A percentile compares a stretch with the other conserved stretches of the same genome.
Evolutionary conservation across 306 rosid species (phyloP).

Genomic region (Arachis stenosperma): DNA sequence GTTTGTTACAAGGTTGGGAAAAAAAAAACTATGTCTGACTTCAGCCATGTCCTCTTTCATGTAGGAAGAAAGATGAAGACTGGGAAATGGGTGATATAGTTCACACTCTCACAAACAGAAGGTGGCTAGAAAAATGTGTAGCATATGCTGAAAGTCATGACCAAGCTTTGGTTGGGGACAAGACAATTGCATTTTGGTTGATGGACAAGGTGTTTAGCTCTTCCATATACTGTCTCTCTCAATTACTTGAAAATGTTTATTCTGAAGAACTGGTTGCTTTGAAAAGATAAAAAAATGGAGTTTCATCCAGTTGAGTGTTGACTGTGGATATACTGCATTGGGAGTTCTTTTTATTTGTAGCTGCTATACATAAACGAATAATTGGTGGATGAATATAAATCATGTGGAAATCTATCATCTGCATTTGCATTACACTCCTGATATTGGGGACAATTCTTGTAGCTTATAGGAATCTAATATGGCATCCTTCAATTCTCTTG

Average conservation of each 20-base stretch:
- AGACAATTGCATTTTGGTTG: constrained; percentile 98
- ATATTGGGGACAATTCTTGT: constrained; percentile 29
- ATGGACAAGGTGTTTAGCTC: constrained; percentile 86
- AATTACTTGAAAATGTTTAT: constrained; percentile 24
- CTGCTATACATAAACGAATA: constrained; percentile 21
- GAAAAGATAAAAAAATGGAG: not conserved
- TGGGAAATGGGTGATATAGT: constrained; percentile 88
- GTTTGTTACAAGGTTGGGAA: constrained; percentile 14
- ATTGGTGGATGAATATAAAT: constrained; percentile 28
- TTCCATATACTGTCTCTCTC: constrained; percentile 33
- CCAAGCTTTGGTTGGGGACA: constrained; percentile 99
- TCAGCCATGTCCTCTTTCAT: constrained; percentile 13
- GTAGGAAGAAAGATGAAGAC: constrained; percentile 76
- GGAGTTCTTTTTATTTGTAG: constrained; percentile 18
- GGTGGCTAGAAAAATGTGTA: constrained; percentile 95
- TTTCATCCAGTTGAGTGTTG: constrained; percentile 34
- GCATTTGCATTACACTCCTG: constrained; percentile 35
- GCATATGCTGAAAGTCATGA: constrained; percentile 99
- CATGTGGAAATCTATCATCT: constrained; percentile 23
- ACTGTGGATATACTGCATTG: constrained; percentile 27
- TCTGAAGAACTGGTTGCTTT: constrained; percentile 2
- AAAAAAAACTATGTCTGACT: constrained; percentile 16
- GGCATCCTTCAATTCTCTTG: constrained; percentile 4
- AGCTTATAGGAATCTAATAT: constrained; percentile 29
- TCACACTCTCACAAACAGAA: constrained; percentile 83